Percentiles rank a stretch among this genome's conserved stretches.
Evolutionary conservation across 768 basidiomycete genomes (phyloP).

Genomic region (Naganishia vaughanmartiniae): DNA sequence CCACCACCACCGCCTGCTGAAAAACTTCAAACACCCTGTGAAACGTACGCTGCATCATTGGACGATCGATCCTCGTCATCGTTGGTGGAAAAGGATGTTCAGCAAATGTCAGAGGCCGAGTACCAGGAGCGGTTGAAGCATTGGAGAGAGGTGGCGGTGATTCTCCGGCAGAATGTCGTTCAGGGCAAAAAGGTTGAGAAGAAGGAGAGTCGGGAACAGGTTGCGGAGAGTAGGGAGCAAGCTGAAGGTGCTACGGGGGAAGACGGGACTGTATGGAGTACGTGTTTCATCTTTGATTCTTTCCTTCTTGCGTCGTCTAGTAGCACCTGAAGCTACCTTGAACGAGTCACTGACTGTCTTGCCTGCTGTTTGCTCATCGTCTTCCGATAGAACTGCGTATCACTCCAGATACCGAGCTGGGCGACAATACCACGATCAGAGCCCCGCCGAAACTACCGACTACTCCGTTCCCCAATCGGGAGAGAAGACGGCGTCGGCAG

Average conservation of each 20-base stretch:
- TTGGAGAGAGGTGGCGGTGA: conserved; percentile 68
- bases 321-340: background rate
- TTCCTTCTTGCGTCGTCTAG: background rate
- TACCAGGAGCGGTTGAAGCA: conserved; percentile 53
- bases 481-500: conserved; percentile 32
- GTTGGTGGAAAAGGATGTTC: conserved; percentile 7
- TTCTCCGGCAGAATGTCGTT: conserved; percentile 77
- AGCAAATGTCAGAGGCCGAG: conserved; percentile 27
- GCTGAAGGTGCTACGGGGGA: conserved; percentile 16
- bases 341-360: background rate
- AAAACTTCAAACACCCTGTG: conserved; percentile 12
- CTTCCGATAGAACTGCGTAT: conserved; percentile 63
- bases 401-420: conserved; percentile 78
- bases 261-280: conserved; percentile 22
- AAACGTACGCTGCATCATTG: conserved; percentile 19
- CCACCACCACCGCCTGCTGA: conserved; percentile 4
- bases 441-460: conserved; percentile 54
- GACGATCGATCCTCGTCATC: conserved; percentile 29
- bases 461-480: conserved; percentile 48
- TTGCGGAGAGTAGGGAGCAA: background rate
- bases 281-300: conserved; percentile 2
- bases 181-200: conserved; percentile 64
- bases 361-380: background rate
- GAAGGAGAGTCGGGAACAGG: conserved; percentile 33
- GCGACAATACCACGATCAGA: conserved; percentile 77